These are phyloP conservation scores for Ramaria sp. DNA, from an alignment of 768 basidiomycete genomes.

Conservation along the genomic window DNA sequence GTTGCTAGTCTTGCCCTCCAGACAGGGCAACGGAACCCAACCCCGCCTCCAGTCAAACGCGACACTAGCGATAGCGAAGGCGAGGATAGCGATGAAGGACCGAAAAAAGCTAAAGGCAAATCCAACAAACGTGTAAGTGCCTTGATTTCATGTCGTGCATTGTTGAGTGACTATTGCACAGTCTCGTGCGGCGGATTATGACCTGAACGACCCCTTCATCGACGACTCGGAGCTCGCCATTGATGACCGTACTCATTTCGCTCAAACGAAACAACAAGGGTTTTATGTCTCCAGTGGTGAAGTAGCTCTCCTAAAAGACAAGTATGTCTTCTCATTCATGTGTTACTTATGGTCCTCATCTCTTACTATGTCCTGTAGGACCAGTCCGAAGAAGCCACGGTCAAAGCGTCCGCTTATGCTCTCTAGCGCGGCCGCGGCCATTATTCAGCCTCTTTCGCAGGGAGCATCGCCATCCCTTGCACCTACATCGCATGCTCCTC, in stretches of 20 bases:
- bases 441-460: conserved; percentile 20
- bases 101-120: conserved; percentile 18
- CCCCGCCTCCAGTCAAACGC: conserved; percentile 35
- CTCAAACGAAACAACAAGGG: conserved; percentile 83
- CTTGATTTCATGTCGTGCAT: conserved; percentile 22
- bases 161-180: conserved; percentile 10
- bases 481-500: conserved; percentile 14
- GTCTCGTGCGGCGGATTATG: conserved; percentile 64
- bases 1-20: conserved; percentile 45
- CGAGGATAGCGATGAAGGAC: conserved; percentile 31
- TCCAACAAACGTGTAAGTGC: conserved; percentile 15
- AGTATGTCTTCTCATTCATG: conserved; percentile 23
- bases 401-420: conserved; percentile 28
- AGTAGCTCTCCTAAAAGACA: conserved; percentile 78
- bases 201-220: conserved; percentile 87
- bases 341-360: conserved; percentile 14
- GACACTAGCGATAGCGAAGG: conserved; percentile 50
- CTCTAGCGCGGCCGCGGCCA: conserved; percentile 13
- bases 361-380: conserved; percentile 11
- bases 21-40: conserved; percentile 53
- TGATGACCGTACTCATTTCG: conserved; percentile 85
- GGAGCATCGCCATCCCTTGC: conserved; percentile 20
- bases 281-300: conserved; percentile 89
- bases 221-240: conserved; percentile 91
- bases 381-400: conserved; percentile 60